Percentiles rank a stretch among this genome's conserved stretches.
These are phyloP conservation scores for Aureobasidium sp. DNA, from an alignment of 2,329 filamentous ascomycete genomes.

Conservation along the genomic window DNA sequence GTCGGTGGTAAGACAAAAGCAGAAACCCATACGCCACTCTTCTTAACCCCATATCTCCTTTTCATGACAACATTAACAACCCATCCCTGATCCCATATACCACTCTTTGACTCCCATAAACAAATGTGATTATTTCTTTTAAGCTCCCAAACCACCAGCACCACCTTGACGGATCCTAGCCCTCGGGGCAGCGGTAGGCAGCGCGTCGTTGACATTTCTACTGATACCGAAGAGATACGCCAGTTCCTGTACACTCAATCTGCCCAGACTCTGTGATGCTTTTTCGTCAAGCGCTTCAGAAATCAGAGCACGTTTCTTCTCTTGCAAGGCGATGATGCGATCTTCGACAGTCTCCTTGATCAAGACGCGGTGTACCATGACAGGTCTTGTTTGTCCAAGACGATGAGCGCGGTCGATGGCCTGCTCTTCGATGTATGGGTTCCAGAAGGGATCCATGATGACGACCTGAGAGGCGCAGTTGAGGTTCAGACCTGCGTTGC, in stretches of 20 bases:
- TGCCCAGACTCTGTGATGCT: slow-evolving; percentile 57
- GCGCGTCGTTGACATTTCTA: neutral
- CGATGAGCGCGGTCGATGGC: slow-evolving; percentile 85
- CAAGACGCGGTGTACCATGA: slow-evolving; percentile 73
- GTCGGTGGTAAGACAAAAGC: neutral
- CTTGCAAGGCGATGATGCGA: slow-evolving; percentile 70
- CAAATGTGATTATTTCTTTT: neutral
- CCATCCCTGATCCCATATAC: neutral
- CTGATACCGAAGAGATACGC: slow-evolving; percentile 57
- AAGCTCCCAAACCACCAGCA: slow-evolving; percentile 4
- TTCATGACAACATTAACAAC: neutral
- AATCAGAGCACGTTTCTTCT: slow-evolving; percentile 70
- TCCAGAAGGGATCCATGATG: slow-evolving; percentile 91
- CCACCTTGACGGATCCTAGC: slow-evolving; percentile 3
- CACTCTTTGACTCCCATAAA: neutral
- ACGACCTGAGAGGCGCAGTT: slow-evolving; percentile 78
- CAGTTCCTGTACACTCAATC: slow-evolving; percentile 60
- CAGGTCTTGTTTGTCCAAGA: slow-evolving; percentile 68
- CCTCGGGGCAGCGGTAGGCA: neutral
- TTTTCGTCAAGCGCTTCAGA: slow-evolving; percentile 73
- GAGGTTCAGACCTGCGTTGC: slow-evolving; percentile 80
- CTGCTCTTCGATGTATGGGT: slow-evolving; percentile 87
- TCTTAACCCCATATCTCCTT: neutral
- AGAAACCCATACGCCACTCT: neutral
- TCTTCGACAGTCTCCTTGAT: slow-evolving; percentile 78